Conservation (phyloP, 176 grass and related monocot genomes). For the Aechmea fasciata region DNA sequence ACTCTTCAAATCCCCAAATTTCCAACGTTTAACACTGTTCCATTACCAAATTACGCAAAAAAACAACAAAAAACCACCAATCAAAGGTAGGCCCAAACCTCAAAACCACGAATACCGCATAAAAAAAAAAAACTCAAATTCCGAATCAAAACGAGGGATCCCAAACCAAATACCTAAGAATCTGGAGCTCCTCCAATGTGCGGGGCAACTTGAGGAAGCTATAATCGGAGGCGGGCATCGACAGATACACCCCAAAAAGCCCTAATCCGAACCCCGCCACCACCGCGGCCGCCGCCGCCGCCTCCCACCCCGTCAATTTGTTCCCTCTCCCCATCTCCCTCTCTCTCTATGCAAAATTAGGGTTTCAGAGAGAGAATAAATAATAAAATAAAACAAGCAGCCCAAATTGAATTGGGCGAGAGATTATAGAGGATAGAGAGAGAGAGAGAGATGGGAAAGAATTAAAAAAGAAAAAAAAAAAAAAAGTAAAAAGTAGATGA, state of each 20-base stretch:
- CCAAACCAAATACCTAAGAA: conserved; percentile 49
- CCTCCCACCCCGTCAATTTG: conserved; percentile 55
- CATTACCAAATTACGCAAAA: conserved; percentile 11
- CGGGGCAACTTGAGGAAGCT: conserved; percentile 29
- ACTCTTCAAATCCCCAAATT: background rate
- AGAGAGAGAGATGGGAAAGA: conserved; percentile 16
- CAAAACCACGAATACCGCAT: background rate
- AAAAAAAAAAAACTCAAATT: conserved; percentile 13
- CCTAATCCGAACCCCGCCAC: conserved; percentile 57
- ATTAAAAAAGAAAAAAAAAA: background rate
- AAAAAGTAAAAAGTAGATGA: too few species aligned
- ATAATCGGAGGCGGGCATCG: conserved; percentile 53
- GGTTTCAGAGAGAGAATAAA: background rate
- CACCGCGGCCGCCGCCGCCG: conserved; percentile 43
- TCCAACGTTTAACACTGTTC: conserved; percentile 3
- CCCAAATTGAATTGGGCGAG: conserved; percentile 2
- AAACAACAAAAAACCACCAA: background rate
- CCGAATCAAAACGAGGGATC: background rate
- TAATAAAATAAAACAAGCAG: background rate
- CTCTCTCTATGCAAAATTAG: conserved; percentile 14
- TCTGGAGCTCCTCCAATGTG: conserved; percentile 53
- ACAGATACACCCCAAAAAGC: conserved; percentile 68
- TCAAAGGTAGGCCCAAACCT: background rate
- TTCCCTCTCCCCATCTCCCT: conserved; percentile 42
- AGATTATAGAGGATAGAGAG: background rate